Percentiles rank a stretch among this genome's conserved stretches.
phyloP scores from a whole-genome alignment of 441 rosid species.

The Erodium moschatum region DNA sequence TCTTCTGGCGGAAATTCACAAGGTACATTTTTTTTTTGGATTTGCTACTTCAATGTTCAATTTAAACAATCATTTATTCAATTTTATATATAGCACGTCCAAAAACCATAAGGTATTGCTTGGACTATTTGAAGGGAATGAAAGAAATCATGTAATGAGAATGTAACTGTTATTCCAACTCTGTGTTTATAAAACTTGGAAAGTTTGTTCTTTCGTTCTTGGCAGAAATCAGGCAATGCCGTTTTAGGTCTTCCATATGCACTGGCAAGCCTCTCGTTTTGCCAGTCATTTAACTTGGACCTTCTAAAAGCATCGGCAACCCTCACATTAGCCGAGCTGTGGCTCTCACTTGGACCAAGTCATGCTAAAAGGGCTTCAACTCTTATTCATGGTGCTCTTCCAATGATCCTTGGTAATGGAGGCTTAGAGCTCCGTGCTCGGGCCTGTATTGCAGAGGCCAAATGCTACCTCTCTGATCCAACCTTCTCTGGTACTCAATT shows the following conservation, averaged over 20 bases:
- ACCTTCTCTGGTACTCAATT: constrained; percentile 57
- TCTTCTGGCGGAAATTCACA: constrained; percentile 92
- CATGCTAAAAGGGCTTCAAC: constrained; percentile 74
- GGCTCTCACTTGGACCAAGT: constrained; percentile 73
- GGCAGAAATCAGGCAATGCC: constrained; percentile 92
- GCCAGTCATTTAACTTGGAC: constrained; percentile 91
- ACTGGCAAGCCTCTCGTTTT: constrained; percentile 85
- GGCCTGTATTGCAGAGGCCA: constrained; percentile 79
- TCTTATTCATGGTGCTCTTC: constrained; percentile 67
- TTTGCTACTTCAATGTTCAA: not conserved
- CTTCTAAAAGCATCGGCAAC: constrained; percentile 94
- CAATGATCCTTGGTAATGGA: constrained; percentile 91
- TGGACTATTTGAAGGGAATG: not conserved
- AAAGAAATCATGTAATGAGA: not conserved
- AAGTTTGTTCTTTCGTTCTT: constrained; percentile 15
- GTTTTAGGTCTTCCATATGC: constrained; percentile 91
- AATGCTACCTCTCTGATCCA: constrained; percentile 75
- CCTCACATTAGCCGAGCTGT: constrained; percentile 82
- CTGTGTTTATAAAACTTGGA: no score
- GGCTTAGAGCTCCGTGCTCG: constrained; percentile 89
- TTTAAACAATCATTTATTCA: not conserved
- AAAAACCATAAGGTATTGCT: not conserved
- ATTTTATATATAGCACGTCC: not conserved
- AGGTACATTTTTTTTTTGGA: constrained; percentile 37
- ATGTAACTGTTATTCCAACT: not conserved